phyloP scores from a whole-genome alignment of 75 land plant genomes.

The Cryptomeria japonica region DNA sequence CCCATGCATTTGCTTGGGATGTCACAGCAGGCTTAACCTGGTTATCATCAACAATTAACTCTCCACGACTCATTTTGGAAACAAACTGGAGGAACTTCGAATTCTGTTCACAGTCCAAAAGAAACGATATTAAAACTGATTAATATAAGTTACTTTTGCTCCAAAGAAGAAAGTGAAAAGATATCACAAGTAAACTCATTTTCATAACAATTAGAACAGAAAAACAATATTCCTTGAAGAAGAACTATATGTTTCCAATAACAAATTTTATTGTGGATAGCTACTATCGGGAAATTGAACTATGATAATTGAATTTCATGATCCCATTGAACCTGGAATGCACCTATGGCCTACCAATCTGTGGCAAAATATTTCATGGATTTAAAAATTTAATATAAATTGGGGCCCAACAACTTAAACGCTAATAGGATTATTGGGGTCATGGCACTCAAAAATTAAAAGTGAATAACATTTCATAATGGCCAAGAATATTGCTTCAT shows the following conservation, averaged over 20 bases:
- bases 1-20: conserved; percentile 65
- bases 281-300: background rate
- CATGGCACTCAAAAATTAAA: background rate
- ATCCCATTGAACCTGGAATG: background rate
- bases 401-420: background rate
- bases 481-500: background rate
- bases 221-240: background rate
- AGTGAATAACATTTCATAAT: background rate
- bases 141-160: background rate
- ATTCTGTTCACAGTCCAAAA: conserved; percentile 50
- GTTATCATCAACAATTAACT: conserved; percentile 92
- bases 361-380: background rate
- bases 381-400: background rate
- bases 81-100: conserved; percentile 99
- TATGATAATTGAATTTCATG: background rate
- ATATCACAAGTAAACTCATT: background rate
- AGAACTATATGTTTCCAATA: background rate
- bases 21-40: conserved; percentile 66
- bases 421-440: background rate
- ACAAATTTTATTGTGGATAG: background rate
- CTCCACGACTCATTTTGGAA: conserved; percentile 99
- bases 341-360: background rate
- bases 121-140: conserved; percentile 2
- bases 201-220: background rate
- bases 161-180: background rate